Evolutionary conservation across 495 filamentous ascomycete species (phyloP).

Genomic region (Ascodesmis nigricans): DNA sequence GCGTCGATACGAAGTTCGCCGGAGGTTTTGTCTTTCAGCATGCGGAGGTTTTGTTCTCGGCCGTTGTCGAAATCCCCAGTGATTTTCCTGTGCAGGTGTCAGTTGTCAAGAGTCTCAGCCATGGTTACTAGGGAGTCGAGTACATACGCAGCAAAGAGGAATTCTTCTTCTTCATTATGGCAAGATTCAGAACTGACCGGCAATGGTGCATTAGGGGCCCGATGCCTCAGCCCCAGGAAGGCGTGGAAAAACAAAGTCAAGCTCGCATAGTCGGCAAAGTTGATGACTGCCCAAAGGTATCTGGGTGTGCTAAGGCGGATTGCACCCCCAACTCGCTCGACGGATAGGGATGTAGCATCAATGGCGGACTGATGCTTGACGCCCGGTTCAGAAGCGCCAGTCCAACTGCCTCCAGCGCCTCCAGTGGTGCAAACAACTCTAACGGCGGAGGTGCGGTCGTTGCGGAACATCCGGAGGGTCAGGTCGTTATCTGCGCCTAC

Average conservation of each 20-base stretch:
- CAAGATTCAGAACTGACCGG: conserved; percentile 30
- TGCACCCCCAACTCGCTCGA: conserved; percentile 30
- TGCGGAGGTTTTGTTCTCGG: too few species aligned
- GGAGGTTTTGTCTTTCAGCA: conserved; percentile 31
- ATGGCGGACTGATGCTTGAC: conserved; percentile 24
- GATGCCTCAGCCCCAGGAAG: conserved; percentile 37
- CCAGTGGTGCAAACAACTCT: conserved; percentile 35
- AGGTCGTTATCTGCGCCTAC: conserved; percentile 28
- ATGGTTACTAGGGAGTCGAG: background rate
- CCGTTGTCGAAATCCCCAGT: too few species aligned
- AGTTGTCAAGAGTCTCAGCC: too few species aligned
- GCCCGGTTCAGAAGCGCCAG: conserved; percentile 30
- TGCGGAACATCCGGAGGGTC: conserved; percentile 33
- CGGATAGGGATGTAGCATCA: conserved; percentile 16
- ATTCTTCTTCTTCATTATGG: conserved; percentile 29
- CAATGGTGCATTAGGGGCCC: conserved; percentile 28
- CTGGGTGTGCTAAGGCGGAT: conserved; percentile 34
- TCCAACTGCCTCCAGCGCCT: conserved; percentile 26
- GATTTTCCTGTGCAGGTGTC: too few species aligned
- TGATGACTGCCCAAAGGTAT: conserved; percentile 33
- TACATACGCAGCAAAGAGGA: conserved; percentile 32
- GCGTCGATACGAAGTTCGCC: conserved; percentile 26
- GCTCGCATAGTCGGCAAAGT: conserved; percentile 39
- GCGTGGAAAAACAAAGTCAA: conserved; percentile 35
- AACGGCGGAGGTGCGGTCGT: conserved; percentile 31